Percentiles rank a stretch among this genome's conserved stretches.
Conservation (phyloP, 2,329 filamentous ascomycete species). For the Colletotrichum aenigma region DNA sequence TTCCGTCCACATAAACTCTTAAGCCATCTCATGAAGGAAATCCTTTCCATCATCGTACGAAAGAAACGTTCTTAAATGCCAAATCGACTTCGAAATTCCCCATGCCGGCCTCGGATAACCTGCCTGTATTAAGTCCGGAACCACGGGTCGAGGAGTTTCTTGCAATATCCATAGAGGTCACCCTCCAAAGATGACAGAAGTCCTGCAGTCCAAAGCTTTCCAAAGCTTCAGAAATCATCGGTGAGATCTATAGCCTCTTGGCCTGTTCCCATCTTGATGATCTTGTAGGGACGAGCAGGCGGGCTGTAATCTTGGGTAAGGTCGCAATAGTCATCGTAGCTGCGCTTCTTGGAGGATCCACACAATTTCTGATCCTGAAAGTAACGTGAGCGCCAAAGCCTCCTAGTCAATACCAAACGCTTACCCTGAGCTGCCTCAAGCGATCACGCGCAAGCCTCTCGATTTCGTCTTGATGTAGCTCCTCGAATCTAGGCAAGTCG, state of each 20-base stretch:
- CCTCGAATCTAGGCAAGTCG: neutral
- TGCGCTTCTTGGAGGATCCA: slow-evolving; percentile 28
- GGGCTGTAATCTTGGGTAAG: slow-evolving; percentile 23
- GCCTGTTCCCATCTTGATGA: neutral
- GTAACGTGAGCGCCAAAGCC: neutral
- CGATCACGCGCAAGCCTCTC: slow-evolving; percentile 32
- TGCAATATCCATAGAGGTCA: neutral
- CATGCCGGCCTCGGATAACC: neutral
- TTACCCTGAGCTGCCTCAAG: slow-evolving; percentile 29
- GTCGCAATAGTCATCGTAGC: slow-evolving; percentile 27
- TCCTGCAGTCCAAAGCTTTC: neutral
- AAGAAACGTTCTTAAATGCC: neutral
- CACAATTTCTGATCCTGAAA: slow-evolving; percentile 11
- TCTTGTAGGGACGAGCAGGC: slow-evolving; percentile 1
- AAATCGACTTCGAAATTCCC: neutral
- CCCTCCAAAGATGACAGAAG: neutral
- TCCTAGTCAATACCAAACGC: neutral
- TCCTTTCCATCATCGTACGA: neutral
- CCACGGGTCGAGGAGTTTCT: neutral
- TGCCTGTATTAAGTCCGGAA: neutral
- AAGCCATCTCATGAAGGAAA: neutral
- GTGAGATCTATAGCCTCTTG: slow-evolving; percentile 20
- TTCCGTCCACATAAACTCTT: neutral
- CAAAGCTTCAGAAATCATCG: neutral
- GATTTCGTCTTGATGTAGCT: slow-evolving; percentile 27